Base-by-base conservation (phyloP, 768 basidiomycete genomes). In the Boletus pseudo-olivaceus region DNA sequence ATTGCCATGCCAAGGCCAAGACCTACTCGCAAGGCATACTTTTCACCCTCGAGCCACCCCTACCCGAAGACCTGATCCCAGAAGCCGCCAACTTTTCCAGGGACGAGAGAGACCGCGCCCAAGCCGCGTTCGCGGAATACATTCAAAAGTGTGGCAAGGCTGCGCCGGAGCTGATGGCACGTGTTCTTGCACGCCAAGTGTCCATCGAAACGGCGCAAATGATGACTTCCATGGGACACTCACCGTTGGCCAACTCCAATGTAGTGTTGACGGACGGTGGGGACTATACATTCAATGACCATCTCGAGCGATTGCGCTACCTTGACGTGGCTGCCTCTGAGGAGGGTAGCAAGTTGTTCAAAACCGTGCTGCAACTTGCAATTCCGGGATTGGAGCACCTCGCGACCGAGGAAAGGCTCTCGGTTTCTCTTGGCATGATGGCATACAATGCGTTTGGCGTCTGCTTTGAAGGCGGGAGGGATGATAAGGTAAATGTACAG, bases 361-460 rank as follows among this genome's bases (percentile, higher is more conserved):
- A 75, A 29, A 71, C 76, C 17, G 77, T 92, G 19, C 66, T 93
- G 49, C 72, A 77, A 44, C 71, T 75, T 33, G 85, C 85, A 3
- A 69, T 92, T 41, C 86, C 85, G 11, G 90, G 88, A 19, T 66
- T 93, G 55, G 87, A 91, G 59, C 77, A 83, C 51, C 85, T 88
- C 52, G 72, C 90, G 27, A 80, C 81, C 4, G 80, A 83, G 27
- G 85, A 88, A 37, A 76, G 82, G 23, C 80, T 88, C 57, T 73
- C 79, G 10, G 75, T 76, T 17, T 76, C 87, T 45, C 67, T 81
- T 38, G 88, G 87, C 17, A 90, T 83, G 67, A 83, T 93, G 76
- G 71, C 76, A 4, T 92, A 90, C 70, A 93, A 93, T 60, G 77
- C 82, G 3, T 88, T 83, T 62, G 91, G 91, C 53, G 82, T 93